Evolutionary conservation across 164 flowering plant genomes (phyloP).

Genomic region (Magnolia kwangsiensis): DNA sequence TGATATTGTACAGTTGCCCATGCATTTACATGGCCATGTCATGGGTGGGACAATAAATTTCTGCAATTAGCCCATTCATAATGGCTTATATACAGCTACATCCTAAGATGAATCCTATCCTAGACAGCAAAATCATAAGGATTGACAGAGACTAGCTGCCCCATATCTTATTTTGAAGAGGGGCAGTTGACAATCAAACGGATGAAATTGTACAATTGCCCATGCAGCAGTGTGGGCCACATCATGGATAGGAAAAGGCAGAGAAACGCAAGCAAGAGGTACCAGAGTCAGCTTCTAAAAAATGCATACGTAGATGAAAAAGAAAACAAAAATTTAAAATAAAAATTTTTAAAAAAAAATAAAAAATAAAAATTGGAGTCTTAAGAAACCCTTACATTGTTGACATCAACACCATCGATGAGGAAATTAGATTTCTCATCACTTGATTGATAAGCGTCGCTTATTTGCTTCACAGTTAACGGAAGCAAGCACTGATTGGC

Average conservation of each 20-base stretch:
- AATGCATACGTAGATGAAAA: neutral
- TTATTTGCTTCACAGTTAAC: conserved; percentile 80
- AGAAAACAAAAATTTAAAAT: too few relatives aligned
- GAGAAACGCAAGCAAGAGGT: neutral
- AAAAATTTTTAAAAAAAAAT: neutral
- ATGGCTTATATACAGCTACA: too few relatives aligned
- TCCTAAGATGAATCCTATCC: too few relatives aligned
- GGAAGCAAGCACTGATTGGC: conserved; percentile 65
- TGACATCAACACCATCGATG: conserved; percentile 71
- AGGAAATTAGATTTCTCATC: conserved; percentile 59
- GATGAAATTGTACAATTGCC: neutral
- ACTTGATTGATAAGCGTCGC: conserved; percentile 35
- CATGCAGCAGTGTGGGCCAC: neutral
- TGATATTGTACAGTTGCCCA: too few relatives aligned
- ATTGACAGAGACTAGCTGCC: too few relatives aligned
- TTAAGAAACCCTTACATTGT: conserved; percentile 38
- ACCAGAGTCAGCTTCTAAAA: neutral
- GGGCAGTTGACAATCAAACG: neutral
- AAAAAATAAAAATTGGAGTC: neutral
- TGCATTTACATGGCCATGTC: too few relatives aligned
- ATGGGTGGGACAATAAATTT: too few relatives aligned
- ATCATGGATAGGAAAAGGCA: neutral
- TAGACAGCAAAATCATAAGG: too few relatives aligned
- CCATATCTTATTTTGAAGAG: too few relatives aligned
- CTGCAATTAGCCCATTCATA: too few relatives aligned